These are phyloP conservation scores for Candida bentonensis DNA, from an alignment of 805 yeast genomes.

Conservation along the genomic window DNA sequence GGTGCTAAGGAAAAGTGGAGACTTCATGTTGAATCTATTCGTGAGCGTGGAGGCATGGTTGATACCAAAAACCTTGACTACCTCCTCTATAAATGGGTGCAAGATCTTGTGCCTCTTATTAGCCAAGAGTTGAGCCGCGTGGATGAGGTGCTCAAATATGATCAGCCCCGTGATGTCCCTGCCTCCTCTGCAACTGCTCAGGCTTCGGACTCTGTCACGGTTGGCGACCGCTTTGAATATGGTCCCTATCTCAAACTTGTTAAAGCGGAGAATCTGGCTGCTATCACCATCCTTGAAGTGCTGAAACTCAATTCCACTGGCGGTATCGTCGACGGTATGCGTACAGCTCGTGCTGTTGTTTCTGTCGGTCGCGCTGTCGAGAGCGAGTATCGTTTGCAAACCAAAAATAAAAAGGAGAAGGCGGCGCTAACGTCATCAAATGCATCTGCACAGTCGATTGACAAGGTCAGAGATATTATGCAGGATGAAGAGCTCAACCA, in stretches of 20 bases:
- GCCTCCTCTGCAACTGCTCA: conserved; percentile 4
- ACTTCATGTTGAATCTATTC: conserved; percentile 57
- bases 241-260: conserved; percentile 70
- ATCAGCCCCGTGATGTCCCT: conserved; percentile 12
- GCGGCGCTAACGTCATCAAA: conserved; percentile 40
- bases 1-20: conserved; percentile 87
- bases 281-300: conserved; percentile 71
- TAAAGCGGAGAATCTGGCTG: conserved; percentile 67
- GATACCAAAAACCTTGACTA: conserved; percentile 44
- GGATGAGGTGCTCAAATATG: conserved; percentile 25
- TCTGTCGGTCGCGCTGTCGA: conserved; percentile 78
- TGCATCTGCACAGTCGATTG: conserved; percentile 14
- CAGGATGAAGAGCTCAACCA: conserved; percentile 26
- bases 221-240: conserved; percentile 27
- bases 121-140: conserved; percentile 51
- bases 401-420: conserved; percentile 7
- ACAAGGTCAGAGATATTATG: neutral
- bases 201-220: conserved; percentile 9
- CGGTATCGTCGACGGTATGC: conserved; percentile 63
- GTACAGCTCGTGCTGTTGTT: conserved; percentile 68
- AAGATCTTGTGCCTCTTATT: conserved; percentile 55
- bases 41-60: conserved; percentile 29
- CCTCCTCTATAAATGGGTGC: conserved; percentile 75
- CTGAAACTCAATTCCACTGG: conserved; percentile 61
- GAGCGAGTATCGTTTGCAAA: conserved; percentile 42